Evolutionary conservation across 1,139 yeast genomes (phyloP), one percentile per base, ranked within the genome.

Genomic region (Spencermartinsiella ligniputridi): DNA sequence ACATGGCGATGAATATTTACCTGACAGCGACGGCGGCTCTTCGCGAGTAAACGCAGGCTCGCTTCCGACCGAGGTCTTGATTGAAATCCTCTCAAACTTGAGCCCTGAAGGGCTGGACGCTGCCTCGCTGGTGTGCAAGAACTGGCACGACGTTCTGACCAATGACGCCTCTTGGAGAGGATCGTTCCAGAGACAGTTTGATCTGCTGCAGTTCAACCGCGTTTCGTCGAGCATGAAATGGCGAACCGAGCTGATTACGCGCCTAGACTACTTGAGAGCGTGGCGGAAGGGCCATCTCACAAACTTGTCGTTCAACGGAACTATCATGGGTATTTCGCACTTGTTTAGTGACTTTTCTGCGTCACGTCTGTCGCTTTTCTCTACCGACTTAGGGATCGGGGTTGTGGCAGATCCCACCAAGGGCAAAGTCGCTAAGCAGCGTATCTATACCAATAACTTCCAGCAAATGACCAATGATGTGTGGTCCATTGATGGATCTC

Each of bases 21-120:
- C 25, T 22, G 9, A 22, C 25, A n/a, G 32, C 15, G 32, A 27
- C 12, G n/a, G 32, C 32, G 15, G 15, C 32, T n/a, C 25, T 11
- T 11, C 25, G 6, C 18, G 15, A 8, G 20, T 42, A 22, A 37
- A 27, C 8, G 40, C 37, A 5, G 44, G 32, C 3, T 19, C 38
- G 25, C 56, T 66, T 19, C 68, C 70, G 0, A 54, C 54, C n/a
- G 67, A 63, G 68, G 70, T 75, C 55, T 64, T 64, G 49, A 53
- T 56, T 22, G 51, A 52, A 33, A 51, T 63, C 36, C 62, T 64
- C 48, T 49, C 58, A 36, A 52, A 53, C 40, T 54, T 64, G 25
- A 55, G 57, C 19, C 58, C 62, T 12, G 51, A 46, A 3, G 59
- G 61, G 33, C 52, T 67, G 37, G 69, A 62, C 42, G 50, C 49